Evolutionary conservation across 805 yeast species (phyloP).

Genomic region (Candida argentea): DNA sequence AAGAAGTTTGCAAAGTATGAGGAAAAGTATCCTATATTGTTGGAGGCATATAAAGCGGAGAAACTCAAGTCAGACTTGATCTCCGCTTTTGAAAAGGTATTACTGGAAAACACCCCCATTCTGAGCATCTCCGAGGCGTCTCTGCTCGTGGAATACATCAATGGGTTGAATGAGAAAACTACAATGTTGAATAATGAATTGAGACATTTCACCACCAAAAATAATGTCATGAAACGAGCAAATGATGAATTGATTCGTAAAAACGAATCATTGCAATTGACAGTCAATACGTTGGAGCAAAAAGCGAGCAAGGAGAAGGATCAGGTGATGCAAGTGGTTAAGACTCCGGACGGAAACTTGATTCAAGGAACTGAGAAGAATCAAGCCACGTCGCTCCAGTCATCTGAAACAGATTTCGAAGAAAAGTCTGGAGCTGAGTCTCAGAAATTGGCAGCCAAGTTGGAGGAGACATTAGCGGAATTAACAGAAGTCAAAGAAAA

Average conservation of each 20-base stretch:
- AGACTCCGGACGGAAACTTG: too few relatives aligned
- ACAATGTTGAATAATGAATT: constrained; percentile 57
- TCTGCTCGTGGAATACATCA: constrained; percentile 57
- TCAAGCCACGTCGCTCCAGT: too few relatives aligned
- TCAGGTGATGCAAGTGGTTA: too few relatives aligned
- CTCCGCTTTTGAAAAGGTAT: constrained; percentile 51
- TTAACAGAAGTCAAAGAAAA: too few relatives aligned
- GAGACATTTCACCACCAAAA: constrained; percentile 32
- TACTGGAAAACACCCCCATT: constrained; percentile 76
- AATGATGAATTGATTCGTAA: constrained; percentile 3
- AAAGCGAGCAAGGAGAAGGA: too few relatives aligned
- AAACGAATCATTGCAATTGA: too few relatives aligned
- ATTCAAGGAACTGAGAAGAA: too few relatives aligned
- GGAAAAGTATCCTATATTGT: constrained; percentile 74
- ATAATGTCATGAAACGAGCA: constrained; percentile 4
- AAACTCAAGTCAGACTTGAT: constrained; percentile 56
- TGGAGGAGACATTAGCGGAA: too few relatives aligned
- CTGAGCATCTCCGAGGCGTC: constrained; percentile 66
- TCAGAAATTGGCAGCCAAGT: too few relatives aligned
- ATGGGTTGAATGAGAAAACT: constrained; percentile 50
- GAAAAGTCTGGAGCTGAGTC: too few relatives aligned
- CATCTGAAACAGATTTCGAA: too few relatives aligned
- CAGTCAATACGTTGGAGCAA: too few relatives aligned
- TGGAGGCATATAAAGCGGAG: constrained; percentile 79
- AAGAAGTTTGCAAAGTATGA: constrained; percentile 79